A percentile compares a stretch with the other conserved stretches of the same genome.
Evolutionary conservation across 768 basidiomycete species (phyloP).

Genomic region (Macrolepiota albuminosa): DNA sequence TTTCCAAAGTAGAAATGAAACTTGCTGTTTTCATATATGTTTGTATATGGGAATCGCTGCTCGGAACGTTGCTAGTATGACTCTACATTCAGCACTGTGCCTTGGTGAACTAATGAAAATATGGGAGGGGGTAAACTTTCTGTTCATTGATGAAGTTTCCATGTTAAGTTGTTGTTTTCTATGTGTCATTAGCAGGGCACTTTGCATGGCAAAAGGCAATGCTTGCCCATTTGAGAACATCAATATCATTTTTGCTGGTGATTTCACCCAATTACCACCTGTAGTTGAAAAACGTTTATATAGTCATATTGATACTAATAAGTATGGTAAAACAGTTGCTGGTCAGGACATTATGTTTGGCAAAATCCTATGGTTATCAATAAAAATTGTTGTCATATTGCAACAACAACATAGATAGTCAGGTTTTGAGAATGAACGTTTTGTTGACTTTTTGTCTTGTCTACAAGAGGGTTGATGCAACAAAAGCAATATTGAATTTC

Average conservation of each 20-base stretch:
- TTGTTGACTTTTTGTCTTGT: not conserved
- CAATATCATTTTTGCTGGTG: slow-evolving; percentile 1
- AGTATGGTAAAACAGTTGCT: not conserved
- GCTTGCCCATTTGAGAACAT: not conserved
- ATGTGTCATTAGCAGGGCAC: no score
- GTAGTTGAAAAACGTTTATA: not conserved
- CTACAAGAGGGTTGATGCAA: not conserved
- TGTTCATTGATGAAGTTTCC: not conserved
- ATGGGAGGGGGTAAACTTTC: no score
- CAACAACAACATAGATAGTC: not conserved
- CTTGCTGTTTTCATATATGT: no score
- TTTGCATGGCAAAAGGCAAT: not conserved
- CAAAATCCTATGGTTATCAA: not conserved
- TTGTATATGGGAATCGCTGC: no score
- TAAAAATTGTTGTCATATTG: not conserved
- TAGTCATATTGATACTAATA: no score
- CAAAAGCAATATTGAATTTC: not conserved
- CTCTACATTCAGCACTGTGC: no score
- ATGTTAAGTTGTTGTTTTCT: not conserved
- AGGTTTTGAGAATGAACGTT: not conserved
- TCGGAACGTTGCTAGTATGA: no score
- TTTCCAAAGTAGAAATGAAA: no score
- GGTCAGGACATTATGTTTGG: not conserved
- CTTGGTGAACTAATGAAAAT: no score
- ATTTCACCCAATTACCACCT: slow-evolving; percentile 3